Conservation (phyloP, 2,329 filamentous ascomycete genomes). For the Colletotrichum echinochloae region DNA sequence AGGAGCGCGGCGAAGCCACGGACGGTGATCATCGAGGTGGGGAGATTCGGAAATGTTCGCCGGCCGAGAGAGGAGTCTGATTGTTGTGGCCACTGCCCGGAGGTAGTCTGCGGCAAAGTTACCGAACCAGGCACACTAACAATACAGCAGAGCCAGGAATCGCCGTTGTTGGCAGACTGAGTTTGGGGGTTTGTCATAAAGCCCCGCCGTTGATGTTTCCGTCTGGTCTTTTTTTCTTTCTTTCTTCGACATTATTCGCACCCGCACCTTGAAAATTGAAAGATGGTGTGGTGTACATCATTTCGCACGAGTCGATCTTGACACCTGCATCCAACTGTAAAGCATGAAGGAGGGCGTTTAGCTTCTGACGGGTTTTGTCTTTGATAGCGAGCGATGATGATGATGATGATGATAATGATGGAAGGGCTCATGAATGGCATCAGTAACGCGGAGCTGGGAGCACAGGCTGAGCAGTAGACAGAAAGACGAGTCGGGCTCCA, state of each 20-base stretch:
- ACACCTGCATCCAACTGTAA: constrained; percentile 8
- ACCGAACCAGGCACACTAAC: not conserved
- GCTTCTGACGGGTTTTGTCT: constrained; percentile 19
- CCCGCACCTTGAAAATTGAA: constrained; percentile 19
- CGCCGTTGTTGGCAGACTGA: constrained; percentile 9
- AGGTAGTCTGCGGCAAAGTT: constrained; percentile 19
- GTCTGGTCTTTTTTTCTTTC: constrained; percentile 31
- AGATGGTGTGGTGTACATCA: constrained; percentile 12
- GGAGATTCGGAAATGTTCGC: not conserved
- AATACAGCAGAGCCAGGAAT: constrained; percentile 9
- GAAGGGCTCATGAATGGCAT: constrained; percentile 4
- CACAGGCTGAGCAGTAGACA: not conserved
- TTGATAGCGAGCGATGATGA: constrained; percentile 35
- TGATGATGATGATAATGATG: constrained; percentile 20
- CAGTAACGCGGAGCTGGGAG: not conserved
- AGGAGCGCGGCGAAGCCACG: constrained; percentile 23
- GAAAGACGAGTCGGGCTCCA: not conserved
- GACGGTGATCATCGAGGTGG: not conserved
- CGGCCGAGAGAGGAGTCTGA: not conserved
- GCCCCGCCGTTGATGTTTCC: constrained; percentile 35
- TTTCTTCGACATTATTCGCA: not conserved
- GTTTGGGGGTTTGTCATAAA: not conserved
- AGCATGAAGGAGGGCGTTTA: constrained; percentile 6
- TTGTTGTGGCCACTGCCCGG: not conserved
- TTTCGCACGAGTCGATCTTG: constrained; percentile 2